Base-by-base conservation (phyloP, 2,329 filamentous ascomycete genomes). In the Pestalotiopsis sp. region DNA sequence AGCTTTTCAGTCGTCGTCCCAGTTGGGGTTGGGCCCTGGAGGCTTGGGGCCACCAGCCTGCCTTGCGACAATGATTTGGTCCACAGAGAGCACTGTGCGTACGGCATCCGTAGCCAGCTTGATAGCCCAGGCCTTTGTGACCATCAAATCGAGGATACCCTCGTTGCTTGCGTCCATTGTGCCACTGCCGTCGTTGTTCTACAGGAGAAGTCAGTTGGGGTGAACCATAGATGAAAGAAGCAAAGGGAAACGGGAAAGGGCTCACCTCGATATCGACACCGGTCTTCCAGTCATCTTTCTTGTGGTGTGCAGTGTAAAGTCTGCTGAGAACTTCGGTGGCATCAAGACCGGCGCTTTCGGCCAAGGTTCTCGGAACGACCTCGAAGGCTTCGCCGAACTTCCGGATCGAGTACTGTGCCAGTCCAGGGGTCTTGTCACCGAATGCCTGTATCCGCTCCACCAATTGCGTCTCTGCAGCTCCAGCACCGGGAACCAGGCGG, bases 381-480 rank as follows among this genome's bases (percentile, higher is more conserved):
- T 99, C 96, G 75, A 99, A 99, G 9, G 96, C 95, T 83, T 99
- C 95, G 65, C 92, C 96, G 79, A 91, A 99, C 84, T 98, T 98
- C 81, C 94, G 92, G 83, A 99, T 99, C 35, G 95, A 94, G 80
- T 99, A 97, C 81, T 99, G 96, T 66, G 94, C 89, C 65, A 99
- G 86, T 58, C 96, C 97, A 1, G 94, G 91, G 1, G 96, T 98
- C 84, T 92, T 95, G 80, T 98, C 96, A 55, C 92, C 96, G 69
- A 94, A 91, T 24, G 92, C 91, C 76, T 93, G 92, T 85, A 99
- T 92, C 77, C 94, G 90, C 85, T 97, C 94, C 65, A 97, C 91
- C 69, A 99, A 88, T 83, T 98, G 93, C 79, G 97, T 91, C 82
- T 99, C 96, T 70, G 95, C 94, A 61, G 96, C 95, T 75, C 96